Percentiles rank a stretch among this genome's conserved stretches.
Evolutionary conservation across 352 stramenopile genomes (phyloP).

Genomic region (Lagenidium giganteum): DNA sequence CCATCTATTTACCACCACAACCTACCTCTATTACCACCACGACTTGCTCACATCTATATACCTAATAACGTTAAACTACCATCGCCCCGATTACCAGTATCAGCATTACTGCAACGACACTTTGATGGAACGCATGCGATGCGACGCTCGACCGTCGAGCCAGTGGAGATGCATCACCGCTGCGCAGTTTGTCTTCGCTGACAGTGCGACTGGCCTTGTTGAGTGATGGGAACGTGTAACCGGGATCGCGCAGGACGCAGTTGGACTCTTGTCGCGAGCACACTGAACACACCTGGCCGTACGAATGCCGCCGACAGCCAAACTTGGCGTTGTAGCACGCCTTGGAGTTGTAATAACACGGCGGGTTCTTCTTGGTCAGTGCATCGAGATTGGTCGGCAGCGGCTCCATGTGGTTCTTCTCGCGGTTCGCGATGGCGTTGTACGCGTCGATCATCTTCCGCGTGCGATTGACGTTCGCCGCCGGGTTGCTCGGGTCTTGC

Average conservation of each 20-base stretch:
- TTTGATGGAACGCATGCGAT: no score
- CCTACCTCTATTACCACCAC: no score
- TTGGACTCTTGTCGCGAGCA: constrained; percentile 30
- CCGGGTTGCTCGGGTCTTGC: constrained; percentile 38
- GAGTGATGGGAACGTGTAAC: constrained; percentile 42
- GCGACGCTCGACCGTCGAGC: no score
- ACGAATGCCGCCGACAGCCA: constrained; percentile 50
- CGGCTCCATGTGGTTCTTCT: constrained; percentile 29
- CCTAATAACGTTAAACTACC: no score
- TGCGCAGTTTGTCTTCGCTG: constrained; percentile 27
- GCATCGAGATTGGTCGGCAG: constrained; percentile 34
- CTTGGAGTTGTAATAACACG: constrained; percentile 56
- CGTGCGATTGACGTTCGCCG: constrained; percentile 46
- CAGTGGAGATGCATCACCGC: constrained; percentile 18
- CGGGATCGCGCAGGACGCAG: constrained; percentile 30
- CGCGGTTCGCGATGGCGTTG: constrained; percentile 22
- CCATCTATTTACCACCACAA: no score
- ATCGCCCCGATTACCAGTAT: no score
- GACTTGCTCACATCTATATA: no score
- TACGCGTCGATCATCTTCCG: constrained; percentile 48
- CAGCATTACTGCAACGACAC: no score
- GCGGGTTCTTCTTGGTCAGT: constrained; percentile 40
- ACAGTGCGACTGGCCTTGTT: constrained; percentile 16
- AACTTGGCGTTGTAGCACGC: constrained; percentile 42
- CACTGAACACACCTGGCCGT: constrained; percentile 57